These are phyloP conservation scores for Coemansia sp. DNA, from an alignment of 192 early-diverging fungal species.

Conservation along the genomic window DNA sequence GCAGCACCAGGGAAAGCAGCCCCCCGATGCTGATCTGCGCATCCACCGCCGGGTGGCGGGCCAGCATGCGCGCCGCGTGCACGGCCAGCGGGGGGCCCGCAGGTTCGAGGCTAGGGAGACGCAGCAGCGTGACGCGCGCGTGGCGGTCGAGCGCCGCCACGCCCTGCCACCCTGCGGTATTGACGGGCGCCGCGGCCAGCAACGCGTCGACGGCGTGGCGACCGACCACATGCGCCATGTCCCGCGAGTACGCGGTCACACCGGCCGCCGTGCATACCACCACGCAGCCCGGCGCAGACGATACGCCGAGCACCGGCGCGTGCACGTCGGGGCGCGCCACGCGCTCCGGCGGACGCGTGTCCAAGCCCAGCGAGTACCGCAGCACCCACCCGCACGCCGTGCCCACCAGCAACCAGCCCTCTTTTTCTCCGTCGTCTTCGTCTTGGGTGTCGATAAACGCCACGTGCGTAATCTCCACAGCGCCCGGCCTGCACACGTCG, in stretches of 20 bases:
- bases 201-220: not conserved
- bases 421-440: not conserved
- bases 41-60: not conserved
- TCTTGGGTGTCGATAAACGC: no score
- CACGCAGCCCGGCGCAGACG: not conserved
- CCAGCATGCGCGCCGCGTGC: not conserved
- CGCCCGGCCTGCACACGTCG: no score
- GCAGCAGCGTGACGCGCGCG: constrained; percentile 10
- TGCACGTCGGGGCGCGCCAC: not conserved
- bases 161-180: constrained; percentile 17
- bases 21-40: constrained; percentile 20
- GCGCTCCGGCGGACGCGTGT: not conserved
- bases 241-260: not conserved
- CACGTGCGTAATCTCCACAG: no score
- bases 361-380: constrained; percentile 11
- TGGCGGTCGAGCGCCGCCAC: constrained; percentile 22
- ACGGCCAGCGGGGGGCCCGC: not conserved
- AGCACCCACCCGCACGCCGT: constrained; percentile 30
- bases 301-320: not conserved
- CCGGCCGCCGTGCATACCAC: not conserved
- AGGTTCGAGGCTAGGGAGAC: constrained; percentile 14
- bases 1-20: constrained; percentile 12
- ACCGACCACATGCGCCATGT: constrained; percentile 6
- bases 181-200: no score
- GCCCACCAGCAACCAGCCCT: constrained; percentile 13